phyloP scores from a whole-genome alignment of 2,329 filamentous ascomycete species.

The Sarocladiaceae sp. region DNA sequence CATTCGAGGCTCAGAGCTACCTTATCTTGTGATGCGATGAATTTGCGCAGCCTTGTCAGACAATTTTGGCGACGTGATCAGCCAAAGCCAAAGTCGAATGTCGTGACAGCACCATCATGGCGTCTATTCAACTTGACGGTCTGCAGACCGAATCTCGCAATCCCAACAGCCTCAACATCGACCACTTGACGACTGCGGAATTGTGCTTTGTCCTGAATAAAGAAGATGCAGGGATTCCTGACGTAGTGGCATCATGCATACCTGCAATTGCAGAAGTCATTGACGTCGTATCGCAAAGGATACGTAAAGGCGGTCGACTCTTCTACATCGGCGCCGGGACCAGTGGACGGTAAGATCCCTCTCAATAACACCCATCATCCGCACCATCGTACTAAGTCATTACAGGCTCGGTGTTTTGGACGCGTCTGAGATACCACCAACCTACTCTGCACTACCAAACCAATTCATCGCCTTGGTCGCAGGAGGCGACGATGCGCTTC shows the following conservation, averaged over 20 bases:
- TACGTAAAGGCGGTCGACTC: constrained; percentile 10
- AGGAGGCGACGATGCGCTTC: constrained; percentile 14
- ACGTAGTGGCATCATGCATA: constrained; percentile 8
- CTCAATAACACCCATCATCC: background rate
- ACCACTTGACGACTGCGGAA: constrained; percentile 5
- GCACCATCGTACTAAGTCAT: background rate
- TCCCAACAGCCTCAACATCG: constrained; percentile 2
- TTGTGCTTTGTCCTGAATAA: constrained; percentile 11
- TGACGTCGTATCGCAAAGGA: constrained; percentile 2
- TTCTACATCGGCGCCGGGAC: constrained; percentile 32
- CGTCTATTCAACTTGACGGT: background rate
- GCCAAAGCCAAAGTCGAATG: background rate
- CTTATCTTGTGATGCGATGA: background rate
- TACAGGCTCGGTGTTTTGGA: constrained; percentile 12
- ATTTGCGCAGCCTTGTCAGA: background rate
- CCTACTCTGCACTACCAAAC: constrained; percentile 15
- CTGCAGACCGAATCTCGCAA: constrained; percentile 12
- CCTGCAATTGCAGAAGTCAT: constrained; percentile 11
- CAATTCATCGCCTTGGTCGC: constrained; percentile 14
- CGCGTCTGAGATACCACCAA: constrained; percentile 15
- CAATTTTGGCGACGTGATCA: too few relatives aligned
- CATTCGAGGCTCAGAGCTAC: too few relatives aligned
- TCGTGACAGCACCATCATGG: background rate
- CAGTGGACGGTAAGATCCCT: constrained; percentile 31
- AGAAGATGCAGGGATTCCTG: constrained; percentile 9